phyloP scores from a whole-genome alignment of 208 protist genomes.

The Trypanosoma cruzi region DNA sequence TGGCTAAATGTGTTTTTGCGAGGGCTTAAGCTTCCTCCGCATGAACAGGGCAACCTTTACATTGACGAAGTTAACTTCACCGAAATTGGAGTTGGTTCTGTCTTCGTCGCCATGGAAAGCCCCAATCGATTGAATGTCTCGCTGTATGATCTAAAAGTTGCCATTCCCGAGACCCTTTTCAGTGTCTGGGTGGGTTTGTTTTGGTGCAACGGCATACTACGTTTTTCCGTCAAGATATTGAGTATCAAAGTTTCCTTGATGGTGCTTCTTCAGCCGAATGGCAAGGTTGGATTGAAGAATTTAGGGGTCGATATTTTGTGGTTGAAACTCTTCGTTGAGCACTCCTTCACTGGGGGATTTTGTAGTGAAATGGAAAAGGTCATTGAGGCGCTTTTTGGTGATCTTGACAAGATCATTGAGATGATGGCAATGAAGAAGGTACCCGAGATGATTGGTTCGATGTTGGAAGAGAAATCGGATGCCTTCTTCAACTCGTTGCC shows the following conservation, averaged over 20 bases:
- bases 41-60: constrained; percentile 36
- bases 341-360: constrained; percentile 36
- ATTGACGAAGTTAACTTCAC: constrained; percentile 50
- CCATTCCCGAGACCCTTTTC: constrained; percentile 57
- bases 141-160: constrained; percentile 28
- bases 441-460: constrained; percentile 17
- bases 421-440: constrained; percentile 41
- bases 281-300: constrained; percentile 33
- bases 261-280: constrained; percentile 34
- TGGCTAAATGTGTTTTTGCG: constrained; percentile 24
- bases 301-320: constrained; percentile 32
- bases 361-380: constrained; percentile 51
- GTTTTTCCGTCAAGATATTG: constrained; percentile 34
- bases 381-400: constrained; percentile 49
- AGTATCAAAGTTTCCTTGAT: constrained; percentile 24
- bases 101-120: constrained; percentile 25
- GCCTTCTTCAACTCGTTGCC: constrained; percentile 3
- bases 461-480: constrained; percentile 33
- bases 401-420: constrained; percentile 54
- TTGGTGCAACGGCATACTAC: constrained; percentile 42
- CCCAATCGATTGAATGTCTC: constrained; percentile 35
- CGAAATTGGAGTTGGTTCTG: constrained; percentile 30
- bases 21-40: constrained; percentile 36
- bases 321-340: constrained; percentile 48
- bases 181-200: constrained; percentile 28